Evolutionary conservation across 805 yeast species (phyloP), one percentile per base, ranked within the genome.

Genomic region (Kodamaea neixiangensis): DNA sequence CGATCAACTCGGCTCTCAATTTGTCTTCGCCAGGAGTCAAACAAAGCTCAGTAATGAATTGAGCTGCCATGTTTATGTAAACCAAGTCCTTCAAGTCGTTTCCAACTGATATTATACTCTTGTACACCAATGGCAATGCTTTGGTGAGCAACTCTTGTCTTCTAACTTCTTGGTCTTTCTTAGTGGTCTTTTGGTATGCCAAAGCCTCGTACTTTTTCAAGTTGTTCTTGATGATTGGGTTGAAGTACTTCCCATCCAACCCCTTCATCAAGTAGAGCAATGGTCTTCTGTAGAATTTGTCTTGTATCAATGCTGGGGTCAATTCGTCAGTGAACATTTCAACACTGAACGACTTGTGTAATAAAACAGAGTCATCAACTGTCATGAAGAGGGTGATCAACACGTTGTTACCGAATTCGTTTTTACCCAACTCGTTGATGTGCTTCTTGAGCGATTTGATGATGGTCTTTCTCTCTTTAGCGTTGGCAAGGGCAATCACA

Each of bases 321-420:
- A 66, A 61, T 29, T 77, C 81, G 22, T 79, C 73, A 17, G 75
- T 66, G 54, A 71, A 66, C 52, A 80, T 74, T 55, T 85, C 93
- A 41, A 76, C 72, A 25, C 76, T 69, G 63, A 93, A 87, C 0
- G 96, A 79, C 68, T 89, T 91, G 66, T 77, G 77, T 41, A 89
- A 79, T 61, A 89, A 76, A 48, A 87, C 94, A 1, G 98, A 92
- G 76, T 93, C 99, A 75, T 93, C 99, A 51, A 92, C 94, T 21
- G 93, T 85, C 81, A 87, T 78, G 69, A 89, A 85, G 39, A 90
- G 73, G 10, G 93, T 81, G 58, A 82, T 86, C 55, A 92, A 78
- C 11, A 92, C 97, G 43, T 78, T 60, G 68, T 89, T 87, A 65
- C 99, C 99, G 65, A 81, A 80, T 68, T 92, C 97, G 66, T 93